Evolutionary conservation across 345 rosid species (phyloP), one percentile per base, ranked within the genome.

Genomic region (Bruguiera gymnorhiza): DNA sequence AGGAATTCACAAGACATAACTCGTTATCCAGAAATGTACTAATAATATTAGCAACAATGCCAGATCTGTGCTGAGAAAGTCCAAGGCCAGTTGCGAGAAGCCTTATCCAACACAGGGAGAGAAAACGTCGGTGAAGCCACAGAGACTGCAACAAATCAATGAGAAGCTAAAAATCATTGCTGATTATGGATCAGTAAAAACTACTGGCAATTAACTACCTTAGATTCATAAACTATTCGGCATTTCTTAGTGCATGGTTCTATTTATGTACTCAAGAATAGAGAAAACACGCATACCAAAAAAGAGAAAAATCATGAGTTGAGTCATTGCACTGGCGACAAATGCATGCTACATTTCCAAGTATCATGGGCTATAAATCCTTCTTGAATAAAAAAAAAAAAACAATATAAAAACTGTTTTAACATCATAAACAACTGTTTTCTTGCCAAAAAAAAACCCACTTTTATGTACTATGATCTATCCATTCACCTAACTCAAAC

Each of bases 121-220:
- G 90, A 76, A 87, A 94, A 21, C 96, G 87, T 3, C 97, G 87
- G 71, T 95, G 88, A 66, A 91, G 87, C 96, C 96, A 94, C 58
- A 88, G 75, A 54, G 92, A 96, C 95, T 93, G 88, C 30, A 50
- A 75, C 62, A 65, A 8, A 64, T 21, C 2, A 51, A 9, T 23
- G 60, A 56, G 29, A 21, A 16, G 16, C 1, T 4, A 56, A 56
- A 56, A 56, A 24, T 27, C 60, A 56, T 24, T 9, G 30, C 16
- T 10, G 16, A 54, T 26, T 50, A 23, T 21, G n/a, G 26, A 31
- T 43, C 24, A 57, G 29, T n/a, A 21, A 43, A 50, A 23, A n/a
- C 24, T 7, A 32, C 13, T 15, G 26, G 37, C 26, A 26, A 21
- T 54, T 63, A 36, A 37, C 60, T 20, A 29, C 30, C 30, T 56